phyloP scores from a whole-genome alignment of 2,329 filamentous ascomycete species.

The Dothistroma septosporum region DNA sequence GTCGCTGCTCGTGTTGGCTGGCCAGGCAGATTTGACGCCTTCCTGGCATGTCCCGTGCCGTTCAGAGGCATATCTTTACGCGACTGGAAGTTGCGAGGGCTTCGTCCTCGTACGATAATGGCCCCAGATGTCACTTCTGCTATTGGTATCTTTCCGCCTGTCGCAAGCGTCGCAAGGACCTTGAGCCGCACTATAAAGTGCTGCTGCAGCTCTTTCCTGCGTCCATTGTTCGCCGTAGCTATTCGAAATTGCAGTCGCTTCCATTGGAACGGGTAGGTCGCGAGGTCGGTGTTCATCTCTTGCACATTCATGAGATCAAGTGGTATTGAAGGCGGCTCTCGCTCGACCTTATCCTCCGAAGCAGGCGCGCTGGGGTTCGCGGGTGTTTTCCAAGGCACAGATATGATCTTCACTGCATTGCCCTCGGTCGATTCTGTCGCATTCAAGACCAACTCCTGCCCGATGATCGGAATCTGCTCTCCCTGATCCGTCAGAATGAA shows the following conservation, averaged over 20 bases:
- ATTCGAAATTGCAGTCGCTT: conserved; percentile 89
- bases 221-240: conserved; percentile 92
- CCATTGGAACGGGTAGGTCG: conserved; percentile 91
- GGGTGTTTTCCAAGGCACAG: conserved; percentile 96
- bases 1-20: conserved; percentile 22
- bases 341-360: conserved; percentile 65
- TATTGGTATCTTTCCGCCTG: conserved; percentile 75
- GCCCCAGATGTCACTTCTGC: conserved; percentile 83
- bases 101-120: conserved; percentile 89
- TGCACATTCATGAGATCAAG: conserved; percentile 63
- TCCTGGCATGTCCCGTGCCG: conserved; percentile 72
- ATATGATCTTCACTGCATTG: conserved; percentile 86
- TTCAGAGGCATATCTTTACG: conserved; percentile 87
- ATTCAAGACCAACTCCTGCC: conserved; percentile 81
- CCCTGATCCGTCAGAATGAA: conserved; percentile 80
- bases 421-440: conserved; percentile 94
- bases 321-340: conserved; percentile 79
- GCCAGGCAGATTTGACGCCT: conserved; percentile 38
- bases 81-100: conserved; percentile 90
- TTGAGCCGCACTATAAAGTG: conserved; percentile 90
- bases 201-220: conserved; percentile 90
- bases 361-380: conserved; percentile 63
- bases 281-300: conserved; percentile 74
- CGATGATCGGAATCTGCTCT: conserved; percentile 75
- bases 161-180: conserved; percentile 76